phyloP scores from a whole-genome alignment of 2,329 filamentous ascomycete species.

The Talaromyces atroroseus region DNA sequence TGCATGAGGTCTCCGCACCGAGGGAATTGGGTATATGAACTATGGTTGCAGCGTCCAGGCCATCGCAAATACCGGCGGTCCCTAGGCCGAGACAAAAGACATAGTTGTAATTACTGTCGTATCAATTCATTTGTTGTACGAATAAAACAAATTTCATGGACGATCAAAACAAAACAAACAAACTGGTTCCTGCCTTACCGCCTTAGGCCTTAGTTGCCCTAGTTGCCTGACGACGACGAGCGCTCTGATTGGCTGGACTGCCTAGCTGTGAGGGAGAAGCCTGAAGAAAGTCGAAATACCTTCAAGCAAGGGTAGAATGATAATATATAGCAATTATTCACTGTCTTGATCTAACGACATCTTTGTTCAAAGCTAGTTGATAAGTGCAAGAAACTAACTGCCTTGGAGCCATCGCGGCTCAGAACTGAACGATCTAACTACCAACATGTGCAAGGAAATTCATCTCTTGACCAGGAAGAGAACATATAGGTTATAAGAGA shows the following conservation, averaged over 20 bases:
- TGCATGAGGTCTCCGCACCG: constrained; percentile 8
- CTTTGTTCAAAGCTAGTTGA: neutral
- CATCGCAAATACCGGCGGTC: neutral
- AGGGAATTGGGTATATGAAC: neutral
- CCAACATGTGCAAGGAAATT: neutral
- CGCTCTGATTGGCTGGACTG: neutral
- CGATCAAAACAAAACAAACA: constrained; percentile 10
- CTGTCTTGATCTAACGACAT: neutral
- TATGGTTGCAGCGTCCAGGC: neutral
- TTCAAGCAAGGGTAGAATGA: no score
- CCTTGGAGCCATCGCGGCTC: neutral
- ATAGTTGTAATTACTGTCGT: neutral
- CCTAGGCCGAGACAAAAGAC: neutral
- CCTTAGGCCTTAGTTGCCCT: neutral
- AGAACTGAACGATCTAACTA: neutral
- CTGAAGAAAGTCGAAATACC: neutral
- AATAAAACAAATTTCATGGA: neutral
- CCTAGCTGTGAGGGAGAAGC: neutral
- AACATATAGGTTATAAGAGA: constrained; percentile 54
- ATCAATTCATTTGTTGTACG: neutral
- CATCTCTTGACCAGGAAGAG: neutral
- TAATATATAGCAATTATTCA: neutral
- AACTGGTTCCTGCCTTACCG: constrained; percentile 8
- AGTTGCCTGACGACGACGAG: constrained; percentile 6
- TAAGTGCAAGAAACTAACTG: neutral